A percentile compares a stretch with the other conserved stretches of the same genome.
Evolutionary conservation across 106 monocot genomes (phyloP).

Genomic region (Dendrobium chrysotoxum): DNA sequence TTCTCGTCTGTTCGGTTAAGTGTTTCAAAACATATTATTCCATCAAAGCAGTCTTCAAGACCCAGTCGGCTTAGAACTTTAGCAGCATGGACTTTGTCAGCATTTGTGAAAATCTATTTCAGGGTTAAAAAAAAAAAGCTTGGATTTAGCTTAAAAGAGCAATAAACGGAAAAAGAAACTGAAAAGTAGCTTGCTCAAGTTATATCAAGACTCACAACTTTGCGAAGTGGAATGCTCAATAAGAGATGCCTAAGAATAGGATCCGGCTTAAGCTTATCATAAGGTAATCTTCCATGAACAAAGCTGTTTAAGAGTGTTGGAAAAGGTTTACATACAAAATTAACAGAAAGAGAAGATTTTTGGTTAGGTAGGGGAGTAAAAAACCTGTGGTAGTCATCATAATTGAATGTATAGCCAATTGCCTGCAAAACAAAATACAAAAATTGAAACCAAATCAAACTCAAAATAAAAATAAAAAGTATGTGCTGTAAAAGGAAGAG

Average conservation of each 20-base stretch:
- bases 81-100: conserved; percentile 55
- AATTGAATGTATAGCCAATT: conserved; percentile 71
- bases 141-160: background rate
- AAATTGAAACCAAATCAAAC: background rate
- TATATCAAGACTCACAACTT: conserved; percentile 46
- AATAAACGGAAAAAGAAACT: background rate
- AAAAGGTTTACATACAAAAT: background rate
- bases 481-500: background rate
- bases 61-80: conserved; percentile 58
- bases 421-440: conserved; percentile 37
- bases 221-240: conserved; percentile 59
- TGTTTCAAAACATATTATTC: conserved; percentile 91
- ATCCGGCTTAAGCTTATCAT: conserved; percentile 65
- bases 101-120: conserved; percentile 76
- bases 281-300: conserved; percentile 85
- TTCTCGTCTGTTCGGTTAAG: conserved; percentile 36
- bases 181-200: background rate
- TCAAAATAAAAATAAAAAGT: background rate
- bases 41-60: conserved; percentile 81
- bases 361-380: background rate
- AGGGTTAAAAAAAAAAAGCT: background rate
- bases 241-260: conserved; percentile 58
- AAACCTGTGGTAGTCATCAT: conserved; percentile 88
- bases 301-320: conserved; percentile 23
- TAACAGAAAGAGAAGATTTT: background rate